Percentiles rank a stretch among this genome's conserved stretches.
phyloP scores from a whole-genome alignment of 2,329 filamentous ascomycete genomes.

The Stenocarpella maydis region DNA sequence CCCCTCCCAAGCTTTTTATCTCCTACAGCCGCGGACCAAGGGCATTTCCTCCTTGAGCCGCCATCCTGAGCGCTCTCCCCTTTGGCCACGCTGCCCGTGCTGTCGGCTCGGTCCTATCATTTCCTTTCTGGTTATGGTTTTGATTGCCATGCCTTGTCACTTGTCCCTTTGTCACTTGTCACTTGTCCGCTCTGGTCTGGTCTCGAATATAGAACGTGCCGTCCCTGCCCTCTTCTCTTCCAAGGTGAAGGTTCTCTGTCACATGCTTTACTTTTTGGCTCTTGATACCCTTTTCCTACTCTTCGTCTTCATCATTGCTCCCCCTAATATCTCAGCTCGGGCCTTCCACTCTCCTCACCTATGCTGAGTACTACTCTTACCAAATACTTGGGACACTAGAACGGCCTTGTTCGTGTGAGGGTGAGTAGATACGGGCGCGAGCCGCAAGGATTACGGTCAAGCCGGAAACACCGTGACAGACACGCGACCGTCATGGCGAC shows the following conservation, averaged over 20 bases:
- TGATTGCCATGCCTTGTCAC: not conserved
- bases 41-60: slow-evolving; percentile 30
- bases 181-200: not conserved
- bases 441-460: not conserved
- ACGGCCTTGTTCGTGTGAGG: not conserved
- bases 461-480: not conserved
- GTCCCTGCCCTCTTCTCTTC: slow-evolving; percentile 8
- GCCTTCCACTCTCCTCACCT: not conserved
- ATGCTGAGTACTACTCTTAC: not conserved
- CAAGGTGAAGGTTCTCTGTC: slow-evolving; percentile 9
- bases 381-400: not conserved
- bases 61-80: not conserved
- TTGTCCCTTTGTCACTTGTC: no score
- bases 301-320: not conserved
- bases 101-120: slow-evolving; percentile 20
- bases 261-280: slow-evolving; percentile 18
- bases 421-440: slow-evolving; percentile 13
- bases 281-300: slow-evolving; percentile 26
- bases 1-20: not conserved
- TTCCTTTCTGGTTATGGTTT: slow-evolving; percentile 18
- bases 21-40: slow-evolving; percentile 33
- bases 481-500: slow-evolving; percentile 47
- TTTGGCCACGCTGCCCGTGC: slow-evolving; percentile 19
- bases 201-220: slow-evolving; percentile 18
- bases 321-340: not conserved